These are phyloP conservation scores for Hericium alpestre DNA, from an alignment of 768 basidiomycete genomes.

Conservation along the genomic window DNA sequence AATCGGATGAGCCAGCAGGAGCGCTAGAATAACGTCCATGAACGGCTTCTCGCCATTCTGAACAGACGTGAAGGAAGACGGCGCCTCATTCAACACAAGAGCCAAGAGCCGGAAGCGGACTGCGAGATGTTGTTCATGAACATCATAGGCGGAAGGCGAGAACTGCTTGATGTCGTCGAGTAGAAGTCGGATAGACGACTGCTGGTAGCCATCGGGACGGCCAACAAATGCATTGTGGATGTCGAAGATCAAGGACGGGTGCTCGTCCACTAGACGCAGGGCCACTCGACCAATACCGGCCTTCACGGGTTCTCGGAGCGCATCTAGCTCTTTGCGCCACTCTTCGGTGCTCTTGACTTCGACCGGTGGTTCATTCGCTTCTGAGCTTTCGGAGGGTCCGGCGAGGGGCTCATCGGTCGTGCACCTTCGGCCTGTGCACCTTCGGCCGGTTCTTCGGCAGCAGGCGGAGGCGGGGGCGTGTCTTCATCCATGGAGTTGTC, in stretches of 20 bases:
- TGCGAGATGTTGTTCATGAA: slow-evolving; percentile 65
- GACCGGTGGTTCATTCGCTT: slow-evolving; percentile 10
- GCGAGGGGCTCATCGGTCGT: background rate
- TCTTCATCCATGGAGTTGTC: slow-evolving; percentile 1
- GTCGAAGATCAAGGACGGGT: slow-evolving; percentile 83
- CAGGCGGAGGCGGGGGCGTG: background rate
- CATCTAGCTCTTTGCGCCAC: slow-evolving; percentile 56
- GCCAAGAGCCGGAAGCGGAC: slow-evolving; percentile 82
- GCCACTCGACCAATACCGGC: slow-evolving; percentile 57
- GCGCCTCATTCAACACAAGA: slow-evolving; percentile 67
- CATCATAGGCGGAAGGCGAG: slow-evolving; percentile 53
- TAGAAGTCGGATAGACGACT: slow-evolving; percentile 58
- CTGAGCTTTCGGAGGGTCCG: background rate
- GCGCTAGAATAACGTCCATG: slow-evolving; percentile 58
- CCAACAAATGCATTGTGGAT: slow-evolving; percentile 74
- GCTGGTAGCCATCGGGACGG: slow-evolving; percentile 44
- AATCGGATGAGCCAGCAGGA: slow-evolving; percentile 48
- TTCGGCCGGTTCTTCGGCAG: background rate
- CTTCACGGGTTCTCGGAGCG: slow-evolving; percentile 54
- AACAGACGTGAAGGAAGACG: slow-evolving; percentile 39
- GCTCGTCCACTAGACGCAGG: slow-evolving; percentile 73
- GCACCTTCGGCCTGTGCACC: background rate
- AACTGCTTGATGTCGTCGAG: slow-evolving; percentile 69
- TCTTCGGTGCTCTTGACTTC: slow-evolving; percentile 46
- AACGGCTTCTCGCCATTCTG: slow-evolving; percentile 39